Evolutionary conservation across 176 grass and related monocot species (phyloP).

Genomic region (Oryza australiensis): DNA sequence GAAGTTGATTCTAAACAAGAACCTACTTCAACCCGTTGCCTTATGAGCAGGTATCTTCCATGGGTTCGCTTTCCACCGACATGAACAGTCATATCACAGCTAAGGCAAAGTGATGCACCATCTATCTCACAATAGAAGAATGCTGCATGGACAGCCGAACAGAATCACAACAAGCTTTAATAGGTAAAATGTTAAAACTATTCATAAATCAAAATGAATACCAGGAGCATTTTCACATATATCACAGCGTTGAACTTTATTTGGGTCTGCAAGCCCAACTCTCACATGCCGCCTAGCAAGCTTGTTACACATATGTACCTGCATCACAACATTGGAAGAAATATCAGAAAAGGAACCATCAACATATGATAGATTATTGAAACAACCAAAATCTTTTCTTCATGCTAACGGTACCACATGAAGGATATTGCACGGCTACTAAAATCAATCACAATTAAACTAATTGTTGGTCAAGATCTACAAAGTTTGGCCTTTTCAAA

Average conservation of each 20-base stretch:
- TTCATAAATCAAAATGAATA: conserved; percentile 26
- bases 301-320: conserved; percentile 99
- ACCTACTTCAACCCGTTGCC: conserved; percentile 90
- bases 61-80: conserved; percentile 95
- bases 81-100: conserved; percentile 98
- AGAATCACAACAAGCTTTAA: conserved; percentile 4
- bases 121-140: conserved; percentile 99
- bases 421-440: conserved; percentile 11
- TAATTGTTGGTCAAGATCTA: neutral
- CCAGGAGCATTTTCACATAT: conserved; percentile 97
- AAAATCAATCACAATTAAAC: neutral
- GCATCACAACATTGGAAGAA: conserved; percentile 27
- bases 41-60: conserved; percentile 87
- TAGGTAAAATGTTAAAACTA: neutral
- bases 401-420: neutral
- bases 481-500: neutral
- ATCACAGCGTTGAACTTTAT: conserved; percentile 83
- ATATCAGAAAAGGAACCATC: neutral
- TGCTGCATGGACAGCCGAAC: conserved; percentile 50
- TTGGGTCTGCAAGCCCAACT: conserved; percentile 93
- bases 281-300: conserved; percentile 97
- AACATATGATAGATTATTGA: conserved; percentile 7
- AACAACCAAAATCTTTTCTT: neutral
- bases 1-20: conserved; percentile 7
- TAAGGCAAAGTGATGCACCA: conserved; percentile 92